Evolutionary conservation across 805 yeast genomes (phyloP), one percentile per base, ranked within the genome.

Genomic region (Dipodascus geniculatus): DNA sequence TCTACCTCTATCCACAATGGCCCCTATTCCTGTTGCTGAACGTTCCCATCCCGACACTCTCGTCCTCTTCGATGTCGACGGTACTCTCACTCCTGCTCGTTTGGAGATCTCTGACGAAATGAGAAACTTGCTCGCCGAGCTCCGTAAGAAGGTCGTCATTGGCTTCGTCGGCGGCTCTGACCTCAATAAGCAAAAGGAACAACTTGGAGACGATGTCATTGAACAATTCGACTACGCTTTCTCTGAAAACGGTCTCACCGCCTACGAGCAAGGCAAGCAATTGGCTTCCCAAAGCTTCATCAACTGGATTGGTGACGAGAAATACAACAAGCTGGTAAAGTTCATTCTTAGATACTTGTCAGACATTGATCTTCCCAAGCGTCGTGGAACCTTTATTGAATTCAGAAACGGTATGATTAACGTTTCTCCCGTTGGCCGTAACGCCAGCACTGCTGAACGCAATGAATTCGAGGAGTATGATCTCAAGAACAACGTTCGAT

Each of bases 391-490:
- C 56, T 93, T 93, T 73, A 75, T 93, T 63, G 99, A 93, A 78
- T 93, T 93, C 80, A 87, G 99, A 82, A 93, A 93, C 72, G 99
- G 99, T 72, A 90, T 93, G 96, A 87, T 93, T 73, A 93, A 93
- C 74, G 88, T 93, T 59, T 89, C 97, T 16, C 99, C 99, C 63
- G 82, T 93, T 57, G 99, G 99, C 66, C 88, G 99, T 82, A 93
- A 93, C 70, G 98, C 98, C 57, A 83, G 95, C 44, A 88, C 88
- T 61, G 81, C 80, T 61, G 97, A 93, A 78, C 87, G 99, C 77
- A 82, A 80, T 72, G 97, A 89, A 63, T 93, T 77, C 68, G 98
- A 93, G 77, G 77, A 74, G 64, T 93, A 64, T 71, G 99, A 93
- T 72, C 77, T 81, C 64, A 77, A 74, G 67, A 81, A 86, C 77